Percentiles rank a stretch among this genome's conserved stretches.
Evolutionary conservation across 1,139 yeast genomes (phyloP).

Genomic region (Debaryomyces robertsiae): DNA sequence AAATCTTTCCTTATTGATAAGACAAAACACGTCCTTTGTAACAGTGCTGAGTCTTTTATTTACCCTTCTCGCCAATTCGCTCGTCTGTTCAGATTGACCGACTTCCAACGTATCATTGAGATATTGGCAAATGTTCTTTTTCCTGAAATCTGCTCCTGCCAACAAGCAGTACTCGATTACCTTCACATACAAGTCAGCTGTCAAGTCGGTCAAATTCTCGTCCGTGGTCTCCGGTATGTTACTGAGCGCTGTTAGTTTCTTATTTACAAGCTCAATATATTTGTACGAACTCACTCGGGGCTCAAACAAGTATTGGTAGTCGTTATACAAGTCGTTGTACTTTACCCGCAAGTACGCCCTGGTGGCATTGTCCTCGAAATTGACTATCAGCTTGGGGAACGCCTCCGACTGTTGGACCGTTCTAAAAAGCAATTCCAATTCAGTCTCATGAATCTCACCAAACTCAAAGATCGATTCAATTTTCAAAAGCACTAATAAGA

Average conservation of each 20-base stretch:
- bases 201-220: constrained; percentile 11
- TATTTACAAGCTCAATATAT: constrained; percentile 40
- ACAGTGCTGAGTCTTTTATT: constrained; percentile 3
- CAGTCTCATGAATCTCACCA: neutral
- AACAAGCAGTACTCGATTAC: constrained; percentile 11
- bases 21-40: constrained; percentile 12
- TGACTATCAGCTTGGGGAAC: constrained; percentile 1
- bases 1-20: constrained; percentile 18
- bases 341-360: constrained; percentile 14
- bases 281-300: constrained; percentile 19
- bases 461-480: constrained; percentile 5
- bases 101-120: constrained; percentile 20
- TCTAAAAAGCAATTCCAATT: constrained; percentile 1
- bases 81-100: constrained; percentile 6
- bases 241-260: constrained; percentile 35
- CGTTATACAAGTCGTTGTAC: constrained; percentile 32
- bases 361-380: constrained; percentile 3
- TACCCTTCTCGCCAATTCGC: neutral
- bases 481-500: constrained; percentile 6
- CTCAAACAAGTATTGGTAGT: constrained; percentile 32
- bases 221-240: constrained; percentile 16
- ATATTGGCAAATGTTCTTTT: constrained; percentile 29
- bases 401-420: constrained; percentile 3
- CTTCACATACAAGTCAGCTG: constrained; percentile 8
- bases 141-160: constrained; percentile 32